phyloP scores from a whole-genome alignment of 164 flowering plant species.

The Chloranthus sessilifolius region DNA sequence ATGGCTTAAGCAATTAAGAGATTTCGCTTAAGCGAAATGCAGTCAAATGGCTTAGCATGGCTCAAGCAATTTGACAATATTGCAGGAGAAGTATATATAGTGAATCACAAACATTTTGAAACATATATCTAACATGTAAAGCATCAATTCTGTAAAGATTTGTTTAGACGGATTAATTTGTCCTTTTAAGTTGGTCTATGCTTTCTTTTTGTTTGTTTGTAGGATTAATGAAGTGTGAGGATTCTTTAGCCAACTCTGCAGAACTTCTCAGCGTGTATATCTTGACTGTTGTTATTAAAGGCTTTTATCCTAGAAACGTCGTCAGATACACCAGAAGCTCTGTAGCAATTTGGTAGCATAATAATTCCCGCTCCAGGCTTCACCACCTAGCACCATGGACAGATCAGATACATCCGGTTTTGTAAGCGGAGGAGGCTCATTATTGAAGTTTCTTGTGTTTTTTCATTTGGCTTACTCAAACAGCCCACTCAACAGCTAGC shows the following conservation, averaged over 20 bases:
- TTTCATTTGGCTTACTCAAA: conserved; percentile 12
- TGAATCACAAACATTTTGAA: too few species aligned
- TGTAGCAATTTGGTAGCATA: conserved; percentile 7
- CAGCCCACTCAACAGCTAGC: conserved; percentile 5
- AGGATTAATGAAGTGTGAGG: conserved; percentile 49
- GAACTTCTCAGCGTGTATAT: conserved; percentile 19
- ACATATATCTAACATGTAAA: too few species aligned
- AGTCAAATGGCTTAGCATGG: too few species aligned
- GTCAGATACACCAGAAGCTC: conserved; percentile 36
- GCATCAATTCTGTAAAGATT: too few species aligned
- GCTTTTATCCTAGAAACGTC: conserved; percentile 61
- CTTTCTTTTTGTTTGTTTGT: conserved; percentile 1
- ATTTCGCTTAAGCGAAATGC: too few species aligned
- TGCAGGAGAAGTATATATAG: too few species aligned
- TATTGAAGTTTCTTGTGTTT: conserved; percentile 13
- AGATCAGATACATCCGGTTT: conserved; percentile 43
- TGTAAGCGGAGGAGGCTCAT: conserved; percentile 62
- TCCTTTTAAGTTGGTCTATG: conserved; percentile 4
- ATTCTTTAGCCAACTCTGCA: conserved; percentile 20
- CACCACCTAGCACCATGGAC: conserved; percentile 24
- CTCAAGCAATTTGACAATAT: too few species aligned
- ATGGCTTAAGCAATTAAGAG: too few species aligned
- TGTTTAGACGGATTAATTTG: conserved; percentile 10
- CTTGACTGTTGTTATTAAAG: conserved; percentile 32
- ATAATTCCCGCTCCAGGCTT: conserved; percentile 3